phyloP scores from a whole-genome alignment of 2,329 filamentous ascomycete genomes.

The Paecilomyces niveus region DNA sequence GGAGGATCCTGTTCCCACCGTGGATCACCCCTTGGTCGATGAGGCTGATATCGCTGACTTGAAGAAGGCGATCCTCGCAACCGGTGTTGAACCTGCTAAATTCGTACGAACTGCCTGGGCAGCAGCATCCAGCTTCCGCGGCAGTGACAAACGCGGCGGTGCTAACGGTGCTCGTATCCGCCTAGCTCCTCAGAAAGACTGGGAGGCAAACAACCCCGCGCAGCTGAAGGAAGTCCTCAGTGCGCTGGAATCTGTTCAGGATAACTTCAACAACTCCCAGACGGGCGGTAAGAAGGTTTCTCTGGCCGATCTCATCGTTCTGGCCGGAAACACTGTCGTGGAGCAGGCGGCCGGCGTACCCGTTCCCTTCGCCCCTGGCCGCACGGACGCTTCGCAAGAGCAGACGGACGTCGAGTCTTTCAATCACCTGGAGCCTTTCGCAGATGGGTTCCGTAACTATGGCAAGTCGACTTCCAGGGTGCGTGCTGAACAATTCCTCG shows the following conservation, averaged over 20 bases:
- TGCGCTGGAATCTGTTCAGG: constrained; percentile 58
- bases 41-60: constrained; percentile 57
- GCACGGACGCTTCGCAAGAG: constrained; percentile 63
- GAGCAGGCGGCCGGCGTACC: constrained; percentile 62
- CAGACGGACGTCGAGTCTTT: constrained; percentile 63
- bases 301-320: constrained; percentile 70
- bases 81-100: constrained; percentile 54
- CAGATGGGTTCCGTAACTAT: constrained; percentile 78
- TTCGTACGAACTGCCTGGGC: constrained; percentile 63
- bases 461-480: constrained; percentile 56
- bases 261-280: constrained; percentile 53
- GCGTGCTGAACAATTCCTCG: constrained; percentile 60
- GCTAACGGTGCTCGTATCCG: constrained; percentile 75
- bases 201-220: constrained; percentile 66
- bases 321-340: constrained; percentile 62
- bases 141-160: constrained; percentile 73
- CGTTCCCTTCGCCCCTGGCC: constrained; percentile 68
- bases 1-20: constrained; percentile 64
- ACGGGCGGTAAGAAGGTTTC: constrained; percentile 63
- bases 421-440: constrained; percentile 57
- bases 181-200: constrained; percentile 63
- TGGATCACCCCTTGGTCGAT: constrained; percentile 52
- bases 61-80: constrained; percentile 61
- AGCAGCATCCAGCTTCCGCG: constrained; percentile 64
- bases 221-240: constrained; percentile 57